Evolutionary conservation across 2,329 filamentous ascomycete genomes (phyloP), one percentile per base, ranked within the genome.

Genomic region (Cryphonectria carpinicola): DNA sequence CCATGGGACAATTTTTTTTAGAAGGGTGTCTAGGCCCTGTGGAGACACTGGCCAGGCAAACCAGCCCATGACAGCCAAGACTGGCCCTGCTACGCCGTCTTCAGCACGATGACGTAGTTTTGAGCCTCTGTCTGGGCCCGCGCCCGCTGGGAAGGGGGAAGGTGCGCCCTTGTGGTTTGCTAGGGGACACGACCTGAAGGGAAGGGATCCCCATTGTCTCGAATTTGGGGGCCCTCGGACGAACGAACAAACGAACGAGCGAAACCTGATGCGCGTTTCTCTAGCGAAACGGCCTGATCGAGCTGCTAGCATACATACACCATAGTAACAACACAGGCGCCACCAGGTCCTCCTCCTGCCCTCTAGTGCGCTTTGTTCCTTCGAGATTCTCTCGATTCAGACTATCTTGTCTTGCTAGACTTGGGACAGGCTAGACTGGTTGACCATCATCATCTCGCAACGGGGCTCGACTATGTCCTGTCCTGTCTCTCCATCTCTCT

Each of bases 71-170:
- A 65, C 46, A 56, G 35, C 35, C 49, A 19, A 49, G 43, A 49
- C 43, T 49, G 46, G 32, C 49, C n/a, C 37, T 58, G 25, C 54
- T 67, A 54, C 65, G 65, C 65, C 65, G 65, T 61, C 65, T 67
- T 61, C 65, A 22, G 65, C 54, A 60, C 54, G 13, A 67, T 67
- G 65, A 67, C 65, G 65, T 67, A 43, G 14, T 43, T 43, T 67
- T 25, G 37, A 60, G 37, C 52, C 52, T 39, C 65, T 22, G 22
- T n/a, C 46, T 49, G 46, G 7, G 46, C 46, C 46, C 19, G 7
- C 46, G 8, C 19, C 46, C 19, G 22, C 10, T 49, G 46, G 22
- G 22, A 49, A 49, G 46, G 46, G 46, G 19, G 46, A 49, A 49
- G 5, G 46, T 8, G 22, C 46, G 22, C 19, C 46, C 46, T 49